Conservation (phyloP, 2,329 filamentous ascomycete species). For the Orbilia brochopaga region DNA sequence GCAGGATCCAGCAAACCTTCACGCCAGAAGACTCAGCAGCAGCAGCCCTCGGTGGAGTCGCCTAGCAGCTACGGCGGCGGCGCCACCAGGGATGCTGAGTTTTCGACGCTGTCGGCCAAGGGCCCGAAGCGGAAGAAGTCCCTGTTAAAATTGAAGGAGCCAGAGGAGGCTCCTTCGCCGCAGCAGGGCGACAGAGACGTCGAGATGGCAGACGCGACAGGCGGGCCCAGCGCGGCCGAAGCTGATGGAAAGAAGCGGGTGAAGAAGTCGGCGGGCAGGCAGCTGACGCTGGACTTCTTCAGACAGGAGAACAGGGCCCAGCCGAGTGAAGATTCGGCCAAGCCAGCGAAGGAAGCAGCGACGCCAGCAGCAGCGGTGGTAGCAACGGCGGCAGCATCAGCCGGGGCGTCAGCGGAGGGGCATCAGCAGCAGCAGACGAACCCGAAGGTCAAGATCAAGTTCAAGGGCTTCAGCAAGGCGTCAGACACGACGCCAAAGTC, state of each 20-base stretch:
- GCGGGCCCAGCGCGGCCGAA: not conserved
- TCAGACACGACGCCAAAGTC: not conserved
- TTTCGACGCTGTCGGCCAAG: conserved; percentile 2
- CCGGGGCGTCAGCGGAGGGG: not conserved
- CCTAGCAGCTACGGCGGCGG: conserved; percentile 16
- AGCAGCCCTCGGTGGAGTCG: conserved; percentile 17
- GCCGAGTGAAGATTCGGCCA: not conserved
- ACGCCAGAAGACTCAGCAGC: conserved; percentile 10
- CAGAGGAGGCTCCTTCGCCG: conserved; percentile 2
- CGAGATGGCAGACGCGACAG: conserved; percentile 14
- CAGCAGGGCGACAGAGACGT: not conserved
- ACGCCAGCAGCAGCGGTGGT: not conserved
- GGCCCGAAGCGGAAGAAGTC: conserved; percentile 22
- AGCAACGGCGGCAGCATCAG: not conserved
- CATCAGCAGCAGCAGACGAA: conserved; percentile 6
- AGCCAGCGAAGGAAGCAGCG: conserved; percentile 16
- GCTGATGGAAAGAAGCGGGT: not conserved
- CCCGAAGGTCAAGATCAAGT: conserved; percentile 22
- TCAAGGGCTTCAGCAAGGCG: not conserved
- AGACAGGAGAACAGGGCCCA: not conserved
- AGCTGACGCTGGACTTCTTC: conserved; percentile 3
- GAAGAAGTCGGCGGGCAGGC: conserved; percentile 2
- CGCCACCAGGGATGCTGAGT: conserved; percentile 8
- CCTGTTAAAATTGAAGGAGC: conserved; percentile 8
- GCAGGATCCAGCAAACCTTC: conserved; percentile 1